phyloP scores from a whole-genome alignment of 2,329 filamentous ascomycete species.

The Colletotrichum sp. region DNA sequence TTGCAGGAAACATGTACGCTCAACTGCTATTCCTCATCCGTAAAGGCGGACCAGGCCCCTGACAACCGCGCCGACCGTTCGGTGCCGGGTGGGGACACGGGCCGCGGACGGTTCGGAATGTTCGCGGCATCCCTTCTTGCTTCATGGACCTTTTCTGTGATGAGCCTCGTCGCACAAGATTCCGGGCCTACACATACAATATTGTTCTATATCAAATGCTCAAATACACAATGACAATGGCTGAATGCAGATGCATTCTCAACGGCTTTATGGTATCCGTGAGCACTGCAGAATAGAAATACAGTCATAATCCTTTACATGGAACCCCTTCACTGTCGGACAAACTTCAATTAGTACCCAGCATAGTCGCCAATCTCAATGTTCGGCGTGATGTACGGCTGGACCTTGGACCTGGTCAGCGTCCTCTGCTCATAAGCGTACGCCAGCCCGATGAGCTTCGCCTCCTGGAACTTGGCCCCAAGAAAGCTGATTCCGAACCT shows the following conservation, averaged over 20 bases:
- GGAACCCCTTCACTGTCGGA: not conserved
- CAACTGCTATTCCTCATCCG: not conserved
- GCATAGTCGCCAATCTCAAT: slow-evolving; percentile 34
- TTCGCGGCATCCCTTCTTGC: not conserved
- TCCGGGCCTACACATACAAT: fast-evolving
- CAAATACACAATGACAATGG: not conserved
- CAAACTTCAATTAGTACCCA: not conserved
- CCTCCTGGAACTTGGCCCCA: slow-evolving; percentile 64
- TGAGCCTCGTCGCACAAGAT: not conserved
- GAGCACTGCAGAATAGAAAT: not conserved
- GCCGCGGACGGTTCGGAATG: not conserved
- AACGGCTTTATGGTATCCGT: not conserved
- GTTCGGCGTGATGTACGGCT: slow-evolving; percentile 33
- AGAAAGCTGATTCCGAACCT: slow-evolving; percentile 68
- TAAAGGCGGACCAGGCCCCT: not conserved
- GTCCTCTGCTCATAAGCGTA: slow-evolving; percentile 73
- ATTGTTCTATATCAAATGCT: not conserved
- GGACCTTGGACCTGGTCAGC: slow-evolving; percentile 27
- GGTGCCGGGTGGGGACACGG: not conserved
- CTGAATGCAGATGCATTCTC: not conserved
- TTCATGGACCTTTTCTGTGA: not conserved
- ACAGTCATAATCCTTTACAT: not conserved
- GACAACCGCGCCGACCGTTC: not conserved
- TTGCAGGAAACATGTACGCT: not conserved
- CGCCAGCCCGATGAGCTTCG: slow-evolving; percentile 64